Conservation (phyloP, 495 filamentous ascomycete genomes). For the Tricharina praecox region DNA sequence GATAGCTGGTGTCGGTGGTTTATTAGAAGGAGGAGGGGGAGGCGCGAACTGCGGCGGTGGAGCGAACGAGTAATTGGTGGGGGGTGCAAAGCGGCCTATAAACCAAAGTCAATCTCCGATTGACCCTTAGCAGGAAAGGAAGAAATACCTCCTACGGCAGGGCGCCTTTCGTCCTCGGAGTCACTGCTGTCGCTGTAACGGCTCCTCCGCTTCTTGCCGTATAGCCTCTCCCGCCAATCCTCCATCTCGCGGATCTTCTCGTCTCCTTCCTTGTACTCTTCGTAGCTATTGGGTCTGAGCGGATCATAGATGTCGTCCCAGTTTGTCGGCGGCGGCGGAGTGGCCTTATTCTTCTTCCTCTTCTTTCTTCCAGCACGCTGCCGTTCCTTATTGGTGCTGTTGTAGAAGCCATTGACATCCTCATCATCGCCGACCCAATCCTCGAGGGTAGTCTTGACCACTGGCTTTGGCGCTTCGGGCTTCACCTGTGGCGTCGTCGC, state of each 20-base stretch:
- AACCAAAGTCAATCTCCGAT: not conserved
- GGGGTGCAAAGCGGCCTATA: conserved; percentile 56
- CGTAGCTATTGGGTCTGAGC: conserved; percentile 63
- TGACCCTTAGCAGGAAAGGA: not conserved
- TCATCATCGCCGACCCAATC: conserved; percentile 75
- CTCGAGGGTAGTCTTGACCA: conserved; percentile 50
- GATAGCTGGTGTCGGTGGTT: conserved; percentile 26
- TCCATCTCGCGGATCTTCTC: conserved; percentile 62
- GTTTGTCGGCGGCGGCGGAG: conserved; percentile 44
- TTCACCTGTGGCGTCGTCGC: conserved; percentile 19
- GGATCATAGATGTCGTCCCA: conserved; percentile 95
- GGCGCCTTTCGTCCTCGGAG: conserved; percentile 40
- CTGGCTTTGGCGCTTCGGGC: conserved; percentile 13
- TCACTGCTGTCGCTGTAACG: conserved; percentile 32
- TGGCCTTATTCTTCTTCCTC: conserved; percentile 62
- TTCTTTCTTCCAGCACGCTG: conserved; percentile 73
- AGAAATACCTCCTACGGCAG: conserved; percentile 36
- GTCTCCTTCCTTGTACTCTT: conserved; percentile 72
- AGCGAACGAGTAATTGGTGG: conserved; percentile 48
- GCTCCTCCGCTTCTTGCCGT: conserved; percentile 49
- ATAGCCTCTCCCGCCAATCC: conserved; percentile 78
- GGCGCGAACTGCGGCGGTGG: conserved; percentile 44
- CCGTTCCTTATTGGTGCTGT: conserved; percentile 38
- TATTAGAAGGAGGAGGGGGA: conserved; percentile 10
- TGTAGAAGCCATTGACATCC: conserved; percentile 46